Conservation (phyloP, 257 asterid species). For the Przewalskia tangutica region DNA sequence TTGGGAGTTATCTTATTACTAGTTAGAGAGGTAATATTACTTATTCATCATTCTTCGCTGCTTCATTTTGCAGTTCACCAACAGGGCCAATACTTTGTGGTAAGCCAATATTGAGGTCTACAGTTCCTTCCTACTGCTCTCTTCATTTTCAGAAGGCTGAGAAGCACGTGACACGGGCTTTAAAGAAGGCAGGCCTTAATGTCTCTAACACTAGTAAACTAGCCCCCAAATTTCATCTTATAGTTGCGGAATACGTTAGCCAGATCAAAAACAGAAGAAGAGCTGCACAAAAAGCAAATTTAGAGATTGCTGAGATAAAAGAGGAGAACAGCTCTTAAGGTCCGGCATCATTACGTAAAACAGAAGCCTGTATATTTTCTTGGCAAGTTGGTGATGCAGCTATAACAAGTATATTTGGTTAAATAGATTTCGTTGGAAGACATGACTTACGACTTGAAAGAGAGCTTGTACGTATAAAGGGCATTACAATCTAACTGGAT, state of each 20-base stretch:
- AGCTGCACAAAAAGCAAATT: conserved; percentile 34
- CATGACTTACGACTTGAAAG: background rate
- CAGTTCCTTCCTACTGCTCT: conserved; percentile 72
- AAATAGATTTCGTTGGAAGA: background rate
- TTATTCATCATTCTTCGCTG: background rate
- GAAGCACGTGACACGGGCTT: conserved; percentile 65
- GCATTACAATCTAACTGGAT: background rate
- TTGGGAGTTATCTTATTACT: no score
- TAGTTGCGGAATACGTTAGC: conserved; percentile 50
- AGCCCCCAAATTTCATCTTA: conserved; percentile 74
- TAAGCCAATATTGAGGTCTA: conserved; percentile 76
- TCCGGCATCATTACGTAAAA: background rate
- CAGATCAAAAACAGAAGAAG: conserved; percentile 74
- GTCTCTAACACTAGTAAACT: conserved; percentile 58
- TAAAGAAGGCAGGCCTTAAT: conserved; percentile 72
- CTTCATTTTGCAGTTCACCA: conserved; percentile 49
- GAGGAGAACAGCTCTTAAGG: conserved; percentile 46
- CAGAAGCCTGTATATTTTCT: conserved; percentile 6
- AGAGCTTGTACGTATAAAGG: background rate
- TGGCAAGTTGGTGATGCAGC: conserved; percentile 16
- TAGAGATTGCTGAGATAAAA: conserved; percentile 32
- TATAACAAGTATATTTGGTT: background rate
- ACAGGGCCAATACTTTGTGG: conserved; percentile 80
- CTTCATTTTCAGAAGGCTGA: conserved; percentile 75
- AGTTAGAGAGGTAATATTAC: background rate